Base-by-base conservation (phyloP, 1,284 basidiomycete species). In the Pascua sp. region DNA sequence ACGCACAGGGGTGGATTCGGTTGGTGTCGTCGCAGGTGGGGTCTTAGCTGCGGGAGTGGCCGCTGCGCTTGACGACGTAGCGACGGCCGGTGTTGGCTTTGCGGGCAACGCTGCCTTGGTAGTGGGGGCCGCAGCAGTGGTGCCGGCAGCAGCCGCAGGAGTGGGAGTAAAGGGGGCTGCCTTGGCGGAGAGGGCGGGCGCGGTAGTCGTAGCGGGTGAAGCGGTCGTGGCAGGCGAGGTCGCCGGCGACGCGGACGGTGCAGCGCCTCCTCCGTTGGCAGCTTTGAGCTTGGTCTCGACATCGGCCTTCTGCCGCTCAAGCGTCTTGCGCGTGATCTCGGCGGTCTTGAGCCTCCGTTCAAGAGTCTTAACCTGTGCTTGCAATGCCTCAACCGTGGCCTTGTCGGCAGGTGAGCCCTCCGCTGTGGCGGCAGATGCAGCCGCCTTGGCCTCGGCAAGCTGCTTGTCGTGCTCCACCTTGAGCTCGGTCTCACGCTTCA, bases 241-340 rank as follows among this genome's bases (percentile, higher is more conserved):
- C 5, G 58, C 51, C 0, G 60, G 45, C 7, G 56, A 16, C 16
- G 63, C 36, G 8, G 59, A 41, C 18, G 49, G 11, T 8, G 57
- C 55, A 36, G 38, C 47, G 16, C 49, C 42, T 8, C 61, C n/a
- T 2, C 53, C 13, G 2, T 55, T 32, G 13, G 49, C 40, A 51
- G 54, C 63, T 54, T 66, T 67, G 42, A 70, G 47, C 57, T 71
- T 72, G 46, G 66, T 54, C 49, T 75, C 72, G 67, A 53, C 61
- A 53, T 46, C 42, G 8, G 37, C 43, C 51, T 56, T 56, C 42
- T 53, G 49, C 9, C 60, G 40, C 51, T 74, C 72, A 45, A 76
- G 57, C 12, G 70, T 73, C 63, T 73, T 74, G 45, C 72, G 57
- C 42, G 66, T 57, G 38, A 74, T 73, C 51, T 76, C 71, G 1